These are phyloP conservation scores for Talaromyces sp. DNA, from an alignment of 2,329 filamentous ascomycete genomes.

Conservation along the genomic window DNA sequence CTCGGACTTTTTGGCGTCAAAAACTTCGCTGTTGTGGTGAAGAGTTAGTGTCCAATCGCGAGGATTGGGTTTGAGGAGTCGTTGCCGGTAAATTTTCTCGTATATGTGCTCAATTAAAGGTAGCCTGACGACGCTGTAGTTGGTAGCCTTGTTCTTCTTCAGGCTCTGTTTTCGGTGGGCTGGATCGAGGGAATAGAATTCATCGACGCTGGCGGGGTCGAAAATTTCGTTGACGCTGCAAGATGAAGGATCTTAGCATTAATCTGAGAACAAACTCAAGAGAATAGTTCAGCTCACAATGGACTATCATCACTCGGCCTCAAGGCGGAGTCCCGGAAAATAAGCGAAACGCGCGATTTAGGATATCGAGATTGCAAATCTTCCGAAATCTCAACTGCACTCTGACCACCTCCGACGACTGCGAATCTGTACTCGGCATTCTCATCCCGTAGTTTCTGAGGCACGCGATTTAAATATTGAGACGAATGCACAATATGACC, in stretches of 20 bases:
- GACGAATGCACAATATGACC: constrained; percentile 15
- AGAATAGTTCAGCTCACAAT: constrained; percentile 12
- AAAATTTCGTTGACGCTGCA: constrained; percentile 18
- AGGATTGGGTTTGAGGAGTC: constrained; percentile 6
- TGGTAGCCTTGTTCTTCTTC: constrained; percentile 16
- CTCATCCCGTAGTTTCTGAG: background rate
- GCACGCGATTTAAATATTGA: constrained; percentile 10
- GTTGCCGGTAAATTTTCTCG: constrained; percentile 17
- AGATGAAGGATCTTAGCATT: no score
- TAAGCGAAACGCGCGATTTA: constrained; percentile 9
- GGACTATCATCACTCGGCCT: constrained; percentile 18
- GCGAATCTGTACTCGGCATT: constrained; percentile 10
- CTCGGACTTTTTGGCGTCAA: background rate
- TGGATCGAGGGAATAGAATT: constrained; percentile 14
- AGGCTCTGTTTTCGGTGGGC: constrained; percentile 5
- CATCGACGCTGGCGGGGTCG: constrained; percentile 17
- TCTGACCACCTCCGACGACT: constrained; percentile 17
- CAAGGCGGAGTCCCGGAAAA: constrained; percentile 18
- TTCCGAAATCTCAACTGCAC: constrained; percentile 17
- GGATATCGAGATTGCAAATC: constrained; percentile 18
- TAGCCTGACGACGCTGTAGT: constrained; percentile 18
- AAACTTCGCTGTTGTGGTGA: constrained; percentile 8
- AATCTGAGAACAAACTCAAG: no score
- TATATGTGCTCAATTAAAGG: constrained; percentile 15
- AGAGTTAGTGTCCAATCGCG: constrained; percentile 4